phyloP scores from a whole-genome alignment of 176 grass and related monocot genomes.

The Eleusine coracana region DNA sequence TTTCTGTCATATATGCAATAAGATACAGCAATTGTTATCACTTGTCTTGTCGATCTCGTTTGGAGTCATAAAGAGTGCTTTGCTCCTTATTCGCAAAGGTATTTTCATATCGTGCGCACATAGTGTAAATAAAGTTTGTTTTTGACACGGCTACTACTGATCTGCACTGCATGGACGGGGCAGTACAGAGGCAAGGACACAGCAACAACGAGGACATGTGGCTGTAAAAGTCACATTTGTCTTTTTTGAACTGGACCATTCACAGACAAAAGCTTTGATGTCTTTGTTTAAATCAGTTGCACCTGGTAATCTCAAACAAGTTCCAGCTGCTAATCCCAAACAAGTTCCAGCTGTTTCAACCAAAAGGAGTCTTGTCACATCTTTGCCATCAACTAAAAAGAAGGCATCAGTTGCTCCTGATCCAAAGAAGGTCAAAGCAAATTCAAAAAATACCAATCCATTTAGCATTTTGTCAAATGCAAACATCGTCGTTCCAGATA shows the following conservation, averaged over 20 bases:
- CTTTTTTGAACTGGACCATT: conserved; percentile 91
- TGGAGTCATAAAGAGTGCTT: too few species aligned
- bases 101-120: too few species aligned
- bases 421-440: conserved; percentile 35
- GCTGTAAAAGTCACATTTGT: too few species aligned
- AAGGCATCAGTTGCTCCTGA: conserved; percentile 23
- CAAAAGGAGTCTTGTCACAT: conserved; percentile 29
- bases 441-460: conserved; percentile 42
- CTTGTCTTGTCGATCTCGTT: too few species aligned
- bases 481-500: conserved; percentile 28
- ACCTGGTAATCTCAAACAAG: conserved; percentile 16
- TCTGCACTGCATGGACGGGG: too few species aligned
- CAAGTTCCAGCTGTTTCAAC: conserved; percentile 37
- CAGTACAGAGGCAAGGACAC: too few species aligned
- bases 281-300: conserved; percentile 65
- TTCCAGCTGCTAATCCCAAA: conserved; percentile 32
- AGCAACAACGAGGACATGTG: too few species aligned
- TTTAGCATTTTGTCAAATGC: conserved; percentile 45
- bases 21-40: too few species aligned
- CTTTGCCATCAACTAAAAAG: conserved; percentile 4
- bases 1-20: too few species aligned
- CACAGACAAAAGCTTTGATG: conserved; percentile 71
- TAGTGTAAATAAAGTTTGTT: too few species aligned
- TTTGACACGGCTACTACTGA: too few species aligned
- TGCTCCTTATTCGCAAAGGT: too few species aligned